Conservation (phyloP, 371 early-diverging fungal genomes). For the Basidiobolus meristosporus region DNA sequence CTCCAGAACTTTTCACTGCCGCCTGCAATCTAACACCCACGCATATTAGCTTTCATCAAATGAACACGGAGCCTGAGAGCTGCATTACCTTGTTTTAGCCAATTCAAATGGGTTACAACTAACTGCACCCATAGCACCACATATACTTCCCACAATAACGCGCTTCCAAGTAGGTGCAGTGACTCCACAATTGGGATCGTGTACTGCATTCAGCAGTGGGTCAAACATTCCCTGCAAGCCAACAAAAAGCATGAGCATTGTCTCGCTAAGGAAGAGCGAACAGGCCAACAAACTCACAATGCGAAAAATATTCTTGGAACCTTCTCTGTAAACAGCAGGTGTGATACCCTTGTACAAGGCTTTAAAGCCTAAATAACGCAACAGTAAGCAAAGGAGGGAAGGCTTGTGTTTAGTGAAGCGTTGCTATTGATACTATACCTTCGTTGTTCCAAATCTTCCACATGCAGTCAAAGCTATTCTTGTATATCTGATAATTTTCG, state of each 20-base stretch:
- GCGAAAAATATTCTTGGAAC: slow-evolving; percentile 44
- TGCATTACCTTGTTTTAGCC: slow-evolving; percentile 44
- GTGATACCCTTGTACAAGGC: slow-evolving; percentile 47
- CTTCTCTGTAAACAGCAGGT: slow-evolving; percentile 43
- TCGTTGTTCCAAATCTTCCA: slow-evolving; percentile 35
- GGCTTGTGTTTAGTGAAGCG: too few relatives aligned
- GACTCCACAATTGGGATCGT: slow-evolving; percentile 13
- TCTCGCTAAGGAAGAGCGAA: neutral
- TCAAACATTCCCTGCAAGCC: slow-evolving; percentile 34
- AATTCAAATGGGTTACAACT: slow-evolving; percentile 52
- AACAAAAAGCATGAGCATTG: neutral
- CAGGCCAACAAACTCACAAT: slow-evolving; percentile 15
- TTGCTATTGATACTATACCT: slow-evolving; percentile 15
- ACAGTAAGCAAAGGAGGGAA: too few relatives aligned
- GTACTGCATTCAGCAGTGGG: slow-evolving; percentile 26
- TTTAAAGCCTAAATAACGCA: slow-evolving; percentile 5
- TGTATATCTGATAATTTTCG: slow-evolving; percentile 23
- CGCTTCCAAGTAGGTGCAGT: slow-evolving; percentile 46
- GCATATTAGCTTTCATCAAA: too few relatives aligned
- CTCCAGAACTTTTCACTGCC: slow-evolving; percentile 8
- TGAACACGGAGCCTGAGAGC: slow-evolving; percentile 6
- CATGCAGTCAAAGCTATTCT: slow-evolving; percentile 33
- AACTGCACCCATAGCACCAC: slow-evolving; percentile 50
- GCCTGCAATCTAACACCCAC: too few relatives aligned
- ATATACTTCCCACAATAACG: slow-evolving; percentile 38